Conservation (phyloP, 1,284 basidiomycete species). For the Tausonia pullulans region DNA sequence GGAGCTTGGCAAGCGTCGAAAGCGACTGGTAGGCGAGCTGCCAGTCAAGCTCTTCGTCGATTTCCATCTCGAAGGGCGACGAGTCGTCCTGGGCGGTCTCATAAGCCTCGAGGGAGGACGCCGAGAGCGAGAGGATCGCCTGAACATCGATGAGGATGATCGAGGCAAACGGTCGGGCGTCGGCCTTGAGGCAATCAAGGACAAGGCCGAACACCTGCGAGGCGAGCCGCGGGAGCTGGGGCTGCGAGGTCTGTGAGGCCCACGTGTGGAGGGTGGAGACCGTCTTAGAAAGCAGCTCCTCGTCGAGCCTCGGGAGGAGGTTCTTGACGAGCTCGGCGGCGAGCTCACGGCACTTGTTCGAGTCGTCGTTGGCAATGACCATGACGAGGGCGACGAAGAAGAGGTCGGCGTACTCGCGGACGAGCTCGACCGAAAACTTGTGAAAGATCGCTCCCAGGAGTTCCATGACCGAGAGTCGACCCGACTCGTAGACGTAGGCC, state of each 20-base stretch:
- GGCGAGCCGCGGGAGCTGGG: conserved; percentile 56
- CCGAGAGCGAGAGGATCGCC: conserved; percentile 51
- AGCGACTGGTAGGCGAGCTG: conserved; percentile 74
- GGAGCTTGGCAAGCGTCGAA: conserved; percentile 51
- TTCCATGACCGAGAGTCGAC: conserved; percentile 85
- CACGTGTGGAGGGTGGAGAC: conserved; percentile 65
- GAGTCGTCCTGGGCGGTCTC: conserved; percentile 36
- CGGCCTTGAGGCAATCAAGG: conserved; percentile 50
- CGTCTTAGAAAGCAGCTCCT: conserved; percentile 43
- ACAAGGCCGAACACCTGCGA: conserved; percentile 72
- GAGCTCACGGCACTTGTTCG: conserved; percentile 76
- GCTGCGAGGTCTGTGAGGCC: conserved; percentile 54
- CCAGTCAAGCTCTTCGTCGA: conserved; percentile 53
- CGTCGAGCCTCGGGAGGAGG: conserved; percentile 58
- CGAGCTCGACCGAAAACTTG: conserved; percentile 70
- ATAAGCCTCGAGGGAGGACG: conserved; percentile 35
- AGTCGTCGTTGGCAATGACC: conserved; percentile 87
- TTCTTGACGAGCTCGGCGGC: conserved; percentile 69
- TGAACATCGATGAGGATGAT: conserved; percentile 29
- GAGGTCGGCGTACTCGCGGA: conserved; percentile 75
- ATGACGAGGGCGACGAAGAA: conserved; percentile 88
- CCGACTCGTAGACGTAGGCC: conserved; percentile 81
- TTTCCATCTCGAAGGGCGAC: conserved; percentile 35
- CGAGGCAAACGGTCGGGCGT: conserved; percentile 38
- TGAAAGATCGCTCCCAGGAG: conserved; percentile 66